Conservation (phyloP, 208 protist species). For the Trypanosoma cruzi region DNA sequence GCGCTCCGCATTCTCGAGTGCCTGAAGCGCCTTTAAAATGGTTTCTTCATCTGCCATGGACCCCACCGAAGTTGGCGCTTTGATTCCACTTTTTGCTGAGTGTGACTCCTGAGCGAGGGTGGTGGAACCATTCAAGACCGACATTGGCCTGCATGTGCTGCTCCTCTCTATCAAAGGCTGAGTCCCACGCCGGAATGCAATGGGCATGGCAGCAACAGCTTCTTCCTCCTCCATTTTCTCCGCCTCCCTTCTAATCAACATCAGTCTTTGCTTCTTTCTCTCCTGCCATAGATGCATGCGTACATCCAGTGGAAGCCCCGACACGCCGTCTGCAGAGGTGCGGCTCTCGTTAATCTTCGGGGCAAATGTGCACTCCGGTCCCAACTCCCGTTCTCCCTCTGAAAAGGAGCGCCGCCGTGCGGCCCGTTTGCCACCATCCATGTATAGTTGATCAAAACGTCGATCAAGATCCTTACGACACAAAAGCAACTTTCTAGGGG, state of each 20-base stretch:
- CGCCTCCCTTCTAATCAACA: neutral
- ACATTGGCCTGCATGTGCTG: neutral
- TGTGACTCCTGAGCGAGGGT: neutral
- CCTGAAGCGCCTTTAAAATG: constrained; percentile 17
- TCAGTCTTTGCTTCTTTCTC: constrained; percentile 12
- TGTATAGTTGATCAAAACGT: constrained; percentile 22
- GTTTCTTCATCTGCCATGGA: constrained; percentile 6
- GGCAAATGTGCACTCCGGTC: constrained; percentile 20
- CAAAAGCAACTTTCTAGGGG: neutral
- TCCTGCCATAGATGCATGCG: constrained; percentile 30
- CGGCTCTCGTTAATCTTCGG: constrained; percentile 17
- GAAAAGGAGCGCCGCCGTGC: constrained; percentile 3
- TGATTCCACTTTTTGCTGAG: neutral
- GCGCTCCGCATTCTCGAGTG: constrained; percentile 27
- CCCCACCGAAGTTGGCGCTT: neutral
- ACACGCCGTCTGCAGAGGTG: neutral
- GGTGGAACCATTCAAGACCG: neutral
- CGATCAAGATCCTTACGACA: constrained; percentile 12
- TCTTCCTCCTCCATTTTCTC: constrained; percentile 3
- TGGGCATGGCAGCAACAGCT: neutral
- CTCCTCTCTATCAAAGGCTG: neutral
- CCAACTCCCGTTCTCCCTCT: constrained; percentile 2
- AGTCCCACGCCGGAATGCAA: neutral
- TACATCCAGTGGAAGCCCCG: constrained; percentile 11
- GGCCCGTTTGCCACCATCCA: neutral